Conservation (phyloP, 108 stramenopile genomes). For the Nannochloropsis granulata region DNA sequence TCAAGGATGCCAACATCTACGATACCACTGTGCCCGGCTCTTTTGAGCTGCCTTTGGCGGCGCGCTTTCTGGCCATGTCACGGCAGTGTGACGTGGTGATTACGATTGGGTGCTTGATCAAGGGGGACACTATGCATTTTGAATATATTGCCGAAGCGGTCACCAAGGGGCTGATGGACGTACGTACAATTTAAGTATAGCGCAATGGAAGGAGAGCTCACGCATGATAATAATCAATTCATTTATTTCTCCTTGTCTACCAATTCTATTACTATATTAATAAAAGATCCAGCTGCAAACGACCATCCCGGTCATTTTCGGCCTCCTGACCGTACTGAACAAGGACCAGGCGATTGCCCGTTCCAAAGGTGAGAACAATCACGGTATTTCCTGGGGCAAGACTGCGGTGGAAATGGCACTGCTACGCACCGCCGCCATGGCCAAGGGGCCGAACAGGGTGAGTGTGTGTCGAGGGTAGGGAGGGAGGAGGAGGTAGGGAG, state of each 20-base stretch:
- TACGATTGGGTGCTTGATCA: conserved; percentile 84
- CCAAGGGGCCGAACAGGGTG: neutral
- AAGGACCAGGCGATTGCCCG: conserved; percentile 43
- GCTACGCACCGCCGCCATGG: conserved; percentile 29
- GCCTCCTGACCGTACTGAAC: conserved; percentile 45
- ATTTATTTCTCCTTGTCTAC: neutral
- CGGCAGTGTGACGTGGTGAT: conserved; percentile 92
- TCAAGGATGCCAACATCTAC: conserved; percentile 25
- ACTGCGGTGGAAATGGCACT: conserved; percentile 90
- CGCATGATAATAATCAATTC: no score
- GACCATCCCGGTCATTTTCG: conserved; percentile 51
- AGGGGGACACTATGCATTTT: conserved; percentile 96
- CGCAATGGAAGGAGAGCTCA: no score
- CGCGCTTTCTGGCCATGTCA: conserved; percentile 68
- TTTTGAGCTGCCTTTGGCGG: conserved; percentile 89
- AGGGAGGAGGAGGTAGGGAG: neutral
- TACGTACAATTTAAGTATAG: conserved; percentile 28
- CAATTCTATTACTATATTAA: neutral
- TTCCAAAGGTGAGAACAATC: conserved; percentile 64
- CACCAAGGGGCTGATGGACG: conserved; percentile 81
- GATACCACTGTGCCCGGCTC: conserved; percentile 86
- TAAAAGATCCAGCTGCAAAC: neutral
- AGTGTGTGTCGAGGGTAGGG: neutral
- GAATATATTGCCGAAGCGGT: conserved; percentile 93
- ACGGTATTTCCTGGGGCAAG: conserved; percentile 85